Evolutionary conservation across 306 rosid genomes (phyloP), one percentile per base, ranked within the genome.

Genomic region (Fragaria vesca): DNA sequence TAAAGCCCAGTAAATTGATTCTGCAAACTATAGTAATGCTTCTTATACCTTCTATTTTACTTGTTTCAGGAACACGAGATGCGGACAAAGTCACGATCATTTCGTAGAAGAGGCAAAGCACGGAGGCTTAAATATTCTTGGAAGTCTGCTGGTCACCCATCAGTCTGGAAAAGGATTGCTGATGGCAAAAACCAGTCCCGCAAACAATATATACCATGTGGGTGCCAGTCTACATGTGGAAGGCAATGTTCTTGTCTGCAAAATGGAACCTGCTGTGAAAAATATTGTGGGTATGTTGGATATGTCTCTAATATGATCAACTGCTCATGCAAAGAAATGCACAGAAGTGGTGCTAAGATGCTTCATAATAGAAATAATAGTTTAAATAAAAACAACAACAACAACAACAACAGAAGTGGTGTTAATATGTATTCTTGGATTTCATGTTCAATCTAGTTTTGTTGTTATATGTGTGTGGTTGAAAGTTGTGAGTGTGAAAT

Each of bases 81-180:
- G 83, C 89, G 91, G 42, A 72, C 89, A 65, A 92, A 95, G 68
- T 82, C 96, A 20, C 86, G 97, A 57, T 74, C 90, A 83, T 86
- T 95, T 75, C 91, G 96, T 75, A 91, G 91, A 86, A 87, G 91
- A 74, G 99, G 99, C 42, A 95, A 90, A 83, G 86, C 99, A 79
- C 85, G 96, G 77, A 95, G 90, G 90, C 92, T 92, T 42, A 94
- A 81, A 40, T 86, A 83, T 84, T 84, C 96, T 66, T 84, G 87
- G 83, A 94, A 94, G 77, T 88, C 98, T 74, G 89, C 96, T 38
- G 91, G 96, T 45, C 84, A 80, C 82, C 92, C 93, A 38, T 87
- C 93, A 73, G 74, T 76, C 7, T 86, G 91, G 97, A 91, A 87
- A 79, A 83, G 87, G 78, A 89, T 85, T 79, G 91, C 89, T 72